A percentile compares a stretch with the other conserved stretches of the same genome.
phyloP scores from a whole-genome alignment of 2,329 filamentous ascomycete genomes.

The Aureobasidium sp. region DNA sequence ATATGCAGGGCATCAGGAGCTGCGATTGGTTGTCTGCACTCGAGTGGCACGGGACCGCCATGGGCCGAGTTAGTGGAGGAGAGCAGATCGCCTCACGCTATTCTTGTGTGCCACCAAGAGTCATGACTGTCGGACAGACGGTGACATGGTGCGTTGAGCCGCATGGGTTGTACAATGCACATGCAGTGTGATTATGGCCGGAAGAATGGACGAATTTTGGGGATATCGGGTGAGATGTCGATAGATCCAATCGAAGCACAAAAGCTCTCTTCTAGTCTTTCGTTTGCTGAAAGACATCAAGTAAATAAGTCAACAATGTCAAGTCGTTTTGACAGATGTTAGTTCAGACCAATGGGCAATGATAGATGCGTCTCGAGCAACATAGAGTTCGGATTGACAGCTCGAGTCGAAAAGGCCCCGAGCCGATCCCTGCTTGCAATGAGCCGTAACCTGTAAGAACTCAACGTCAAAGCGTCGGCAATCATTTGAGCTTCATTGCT shows the following conservation, averaged over 20 bases:
- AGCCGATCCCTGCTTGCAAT: neutral
- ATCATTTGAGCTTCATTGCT: neutral
- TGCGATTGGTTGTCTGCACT: slow-evolving; percentile 20
- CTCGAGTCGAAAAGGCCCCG: neutral
- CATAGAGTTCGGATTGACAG: neutral
- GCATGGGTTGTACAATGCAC: slow-evolving; percentile 4
- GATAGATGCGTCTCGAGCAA: neutral
- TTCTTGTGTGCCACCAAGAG: slow-evolving; percentile 12
- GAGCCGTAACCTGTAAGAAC: slow-evolving; percentile 1
- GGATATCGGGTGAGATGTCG: neutral
- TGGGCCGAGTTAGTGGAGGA: slow-evolving; percentile 1
- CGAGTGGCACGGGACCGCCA: slow-evolving; percentile 10
- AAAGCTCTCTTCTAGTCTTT: neutral
- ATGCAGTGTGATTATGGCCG: neutral
- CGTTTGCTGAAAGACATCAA: neutral
- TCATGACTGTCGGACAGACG: neutral
- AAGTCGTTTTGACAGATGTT: neutral
- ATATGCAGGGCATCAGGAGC: slow-evolving; percentile 13
- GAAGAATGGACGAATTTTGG: slow-evolving; percentile 1
- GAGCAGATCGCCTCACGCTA: slow-evolving; percentile 13
- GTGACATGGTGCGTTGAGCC: slow-evolving; percentile 4
- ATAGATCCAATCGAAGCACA: neutral
- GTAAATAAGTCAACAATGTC: neutral
- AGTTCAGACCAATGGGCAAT: neutral
- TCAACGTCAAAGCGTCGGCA: slow-evolving; percentile 3